Conservation (phyloP, 352 stramenopile species). For the Globisporangium spinosum region DNA sequence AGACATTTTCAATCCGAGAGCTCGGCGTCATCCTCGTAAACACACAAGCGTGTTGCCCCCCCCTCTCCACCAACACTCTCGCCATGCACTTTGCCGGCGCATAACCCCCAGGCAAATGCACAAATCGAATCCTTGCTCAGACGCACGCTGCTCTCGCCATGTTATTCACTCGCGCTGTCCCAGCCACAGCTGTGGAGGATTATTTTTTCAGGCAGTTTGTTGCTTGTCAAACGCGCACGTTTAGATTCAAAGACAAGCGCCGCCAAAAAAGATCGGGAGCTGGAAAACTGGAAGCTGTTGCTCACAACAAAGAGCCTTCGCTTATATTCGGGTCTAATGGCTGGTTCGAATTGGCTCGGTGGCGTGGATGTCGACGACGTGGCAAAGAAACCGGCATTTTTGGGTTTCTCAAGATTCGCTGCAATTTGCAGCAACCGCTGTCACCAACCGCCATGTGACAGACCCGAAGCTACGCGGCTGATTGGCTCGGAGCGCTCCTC, state of each 20-base stretch:
- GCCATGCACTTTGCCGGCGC: too few species aligned
- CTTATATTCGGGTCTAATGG: background rate
- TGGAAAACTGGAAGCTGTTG: background rate
- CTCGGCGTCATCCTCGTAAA: too few species aligned
- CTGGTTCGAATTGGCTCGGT: background rate
- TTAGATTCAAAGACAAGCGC: background rate
- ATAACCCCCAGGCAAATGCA: background rate
- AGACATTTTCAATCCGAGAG: too few species aligned
- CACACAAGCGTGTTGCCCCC: too few species aligned
- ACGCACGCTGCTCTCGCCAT: background rate
- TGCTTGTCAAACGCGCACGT: background rate
- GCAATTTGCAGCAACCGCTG: too few species aligned
- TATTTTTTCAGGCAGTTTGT: background rate
- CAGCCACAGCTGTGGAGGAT: background rate
- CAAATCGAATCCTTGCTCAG: background rate
- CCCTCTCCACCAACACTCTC: too few species aligned
- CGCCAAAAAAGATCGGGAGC: background rate
- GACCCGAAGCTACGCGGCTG: background rate
- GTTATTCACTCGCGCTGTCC: too few species aligned
- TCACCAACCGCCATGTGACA: constrained; percentile 1
- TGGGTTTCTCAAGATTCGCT: background rate
- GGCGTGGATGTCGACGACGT: background rate
- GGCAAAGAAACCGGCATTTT: background rate
- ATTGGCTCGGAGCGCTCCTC: background rate
- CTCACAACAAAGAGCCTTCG: background rate